Base-by-base conservation (phyloP, 169 alveolate species). In the Plasmodium fragile region DNA sequence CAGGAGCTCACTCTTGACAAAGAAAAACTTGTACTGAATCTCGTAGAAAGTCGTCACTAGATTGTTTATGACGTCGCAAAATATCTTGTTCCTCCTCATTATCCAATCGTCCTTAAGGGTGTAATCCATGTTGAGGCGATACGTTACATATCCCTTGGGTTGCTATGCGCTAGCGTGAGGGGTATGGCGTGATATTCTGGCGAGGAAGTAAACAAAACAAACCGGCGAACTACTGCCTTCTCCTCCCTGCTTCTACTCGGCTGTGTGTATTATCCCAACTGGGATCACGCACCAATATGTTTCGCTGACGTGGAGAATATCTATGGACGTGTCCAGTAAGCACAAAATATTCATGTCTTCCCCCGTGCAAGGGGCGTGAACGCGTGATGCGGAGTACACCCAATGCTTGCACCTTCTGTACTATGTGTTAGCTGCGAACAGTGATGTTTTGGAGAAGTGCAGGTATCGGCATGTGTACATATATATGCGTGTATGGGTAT, bases 1-100 rank as follows among this genome's bases (percentile, higher is more conserved):
- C 13, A 16, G 4, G 36, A 81, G 41, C 34, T 81, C 79, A 25
- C 71, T 81, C 10, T 55, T 81, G 1, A 81, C 90, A 55, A 81
- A 81, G 70, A 81, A 81, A 28, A 81, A 81, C 22, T 81, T 81
- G 71, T 81, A 81, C 25, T 81, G 90, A 53, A 81, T 49, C 18
- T 81, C 90, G 70, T 81, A 81, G 70, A 81, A 53, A 2, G 90
- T 30, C 36, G 79, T 81, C 41, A 81, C 78, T 53, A 81, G 70
- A 28, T 81, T 81, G 22, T 81, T 81, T 53, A 81, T 55, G 25
- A 81, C 90, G 22, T 81, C 79, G 71, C 90, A 53, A 55, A 81
- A 81, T 49, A 81, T 30, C 30, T 43, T 41, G 43, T 81, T 81
- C 78, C 90, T 81, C 25, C 79, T 81, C 41, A 30, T 25, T 22